Conservation (phyloP, 805 yeast genomes). For the Saccharomycopsis sp. region DNA sequence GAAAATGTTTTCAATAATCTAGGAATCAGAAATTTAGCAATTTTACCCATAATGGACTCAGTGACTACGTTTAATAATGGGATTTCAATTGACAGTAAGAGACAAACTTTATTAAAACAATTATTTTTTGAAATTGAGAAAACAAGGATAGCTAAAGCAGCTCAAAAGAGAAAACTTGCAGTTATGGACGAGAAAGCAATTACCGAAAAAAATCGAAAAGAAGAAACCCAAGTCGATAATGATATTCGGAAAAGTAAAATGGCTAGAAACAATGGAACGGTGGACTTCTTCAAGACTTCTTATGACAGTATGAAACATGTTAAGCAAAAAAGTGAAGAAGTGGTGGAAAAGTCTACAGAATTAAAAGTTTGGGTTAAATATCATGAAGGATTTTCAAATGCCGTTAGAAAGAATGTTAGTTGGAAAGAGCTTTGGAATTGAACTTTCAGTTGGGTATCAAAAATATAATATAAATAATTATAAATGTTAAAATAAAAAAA, state of each 20-base stretch:
- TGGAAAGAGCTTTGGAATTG: constrained; percentile 59
- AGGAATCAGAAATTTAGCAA: constrained; percentile 4
- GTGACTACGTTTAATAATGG: constrained; percentile 8
- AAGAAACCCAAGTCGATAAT: constrained; percentile 20
- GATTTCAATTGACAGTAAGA: constrained; percentile 5
- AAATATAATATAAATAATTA: background rate
- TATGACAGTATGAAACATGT: constrained; percentile 23
- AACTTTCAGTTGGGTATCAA: too few species aligned
- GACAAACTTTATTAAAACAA: constrained; percentile 4
- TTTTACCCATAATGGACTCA: constrained; percentile 14
- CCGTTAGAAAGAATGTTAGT: constrained; percentile 72
- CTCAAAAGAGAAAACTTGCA: constrained; percentile 2
- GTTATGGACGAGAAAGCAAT: constrained; percentile 2
- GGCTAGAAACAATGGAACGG: constrained; percentile 19
- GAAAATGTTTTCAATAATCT: constrained; percentile 7
- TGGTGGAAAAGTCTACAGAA: constrained; percentile 23
- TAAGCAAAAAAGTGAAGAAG: constrained; percentile 2
- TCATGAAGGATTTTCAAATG: constrained; percentile 87
- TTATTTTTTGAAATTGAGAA: constrained; percentile 7
- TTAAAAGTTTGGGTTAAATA: constrained; percentile 74
- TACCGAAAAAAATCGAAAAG: constrained; percentile 17
- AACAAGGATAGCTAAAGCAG: background rate
- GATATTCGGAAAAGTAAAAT: constrained; percentile 17
- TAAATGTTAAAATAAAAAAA: background rate
- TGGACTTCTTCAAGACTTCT: constrained; percentile 35